Base-by-base conservation (phyloP, 1,284 basidiomycete genomes). In the Trichosporon ovoides region DNA sequence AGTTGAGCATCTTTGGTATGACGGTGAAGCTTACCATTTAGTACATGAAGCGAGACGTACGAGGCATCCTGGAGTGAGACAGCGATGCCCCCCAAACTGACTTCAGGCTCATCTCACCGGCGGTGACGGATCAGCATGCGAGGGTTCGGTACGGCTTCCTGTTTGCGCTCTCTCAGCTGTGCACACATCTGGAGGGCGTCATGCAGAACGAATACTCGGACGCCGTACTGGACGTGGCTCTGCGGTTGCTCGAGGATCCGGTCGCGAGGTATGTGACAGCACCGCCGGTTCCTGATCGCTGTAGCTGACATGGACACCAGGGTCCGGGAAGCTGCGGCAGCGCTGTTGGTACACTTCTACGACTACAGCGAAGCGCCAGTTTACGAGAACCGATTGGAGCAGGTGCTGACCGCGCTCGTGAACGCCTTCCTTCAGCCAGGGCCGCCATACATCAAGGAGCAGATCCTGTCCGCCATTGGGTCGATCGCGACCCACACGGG, bases 321-420 rank as follows among this genome's bases (percentile, higher is more conserved):
- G 31, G 89, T 92, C 0, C 88, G 89, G 61, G 81, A 88, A 0
- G 90, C 92, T 65, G 88, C 89, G 0, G 88, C 88, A 0, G 86
- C 89, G 0, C 88, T 88, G 0, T 80, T 91, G n/a, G 89, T 91
- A 68, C 91, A 91, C 73, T 91, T 91, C 75, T 92, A 88, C 74
- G 87, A 91, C 71, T 87, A 87, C 37, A 86, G 88, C 33, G 85
- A 84, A 63, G 81, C 83, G n/a, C 82, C 86, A 18, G 84, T 83
- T 0, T 81, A 90, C 3, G 67, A 86, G 1, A 86, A 86, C 0
- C 89, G 88, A 71, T 82, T 92, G 14, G 88, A 59, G 38, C 22
- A 52, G 1, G 53, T 60, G 20, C 58, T 63, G n/a, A 52, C 59
- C 1, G 50, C 52, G 11, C 54, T 63, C 2, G 36, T 63, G 16